Evolutionary conservation across 2,329 filamentous ascomycete species (phyloP).

Genomic region (Aspergillus sp.): DNA sequence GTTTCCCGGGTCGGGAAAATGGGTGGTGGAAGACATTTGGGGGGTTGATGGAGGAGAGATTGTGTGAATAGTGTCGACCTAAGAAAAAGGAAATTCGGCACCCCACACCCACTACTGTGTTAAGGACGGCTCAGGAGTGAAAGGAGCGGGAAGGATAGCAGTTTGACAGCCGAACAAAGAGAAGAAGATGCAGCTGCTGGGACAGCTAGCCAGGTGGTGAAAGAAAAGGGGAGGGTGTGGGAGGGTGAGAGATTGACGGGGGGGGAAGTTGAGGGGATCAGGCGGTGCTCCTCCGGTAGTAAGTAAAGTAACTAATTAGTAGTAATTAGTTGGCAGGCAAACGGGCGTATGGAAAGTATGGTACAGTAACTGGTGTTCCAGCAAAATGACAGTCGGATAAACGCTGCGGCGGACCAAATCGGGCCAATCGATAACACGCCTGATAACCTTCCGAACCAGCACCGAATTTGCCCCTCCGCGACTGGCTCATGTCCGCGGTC

Average conservation of each 20-base stretch:
- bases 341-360: no score
- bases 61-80: constrained; percentile 15
- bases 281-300: not conserved
- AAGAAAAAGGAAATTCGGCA: constrained; percentile 14
- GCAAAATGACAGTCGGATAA: constrained; percentile 28
- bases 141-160: constrained; percentile 6
- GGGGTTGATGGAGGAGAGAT: constrained; percentile 13
- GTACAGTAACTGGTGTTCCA: no score
- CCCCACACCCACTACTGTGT: not conserved
- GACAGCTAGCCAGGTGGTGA: not conserved
- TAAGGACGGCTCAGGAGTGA: not conserved
- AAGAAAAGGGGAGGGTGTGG: not conserved
- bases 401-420: constrained; percentile 21
- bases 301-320: not conserved
- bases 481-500: not conserved
- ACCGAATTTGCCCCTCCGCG: constrained; percentile 20
- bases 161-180: constrained; percentile 7
- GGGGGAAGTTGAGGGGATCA: not conserved
- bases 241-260: not conserved
- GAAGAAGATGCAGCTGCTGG: not conserved
- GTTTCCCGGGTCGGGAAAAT: constrained; percentile 37
- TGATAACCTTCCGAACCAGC: constrained; percentile 27
- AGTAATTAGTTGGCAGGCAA: not conserved
- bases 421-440: constrained; percentile 34
- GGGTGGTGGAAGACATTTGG: constrained; percentile 39